Conservation (phyloP, 768 basidiomycete species). For the Lactarius sanguifluus region DNA sequence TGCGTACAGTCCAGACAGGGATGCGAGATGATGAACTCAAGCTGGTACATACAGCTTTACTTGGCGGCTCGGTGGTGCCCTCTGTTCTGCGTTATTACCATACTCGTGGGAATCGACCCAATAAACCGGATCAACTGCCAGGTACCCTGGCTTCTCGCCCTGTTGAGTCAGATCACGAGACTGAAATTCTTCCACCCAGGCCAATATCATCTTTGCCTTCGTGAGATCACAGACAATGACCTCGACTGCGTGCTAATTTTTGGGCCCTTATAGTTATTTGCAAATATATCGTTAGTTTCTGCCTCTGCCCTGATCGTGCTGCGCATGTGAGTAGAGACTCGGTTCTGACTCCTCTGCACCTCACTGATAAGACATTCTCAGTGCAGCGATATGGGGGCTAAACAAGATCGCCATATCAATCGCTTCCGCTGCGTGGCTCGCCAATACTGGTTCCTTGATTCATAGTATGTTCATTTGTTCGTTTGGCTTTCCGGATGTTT, state of each 20-base stretch:
- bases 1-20: neutral
- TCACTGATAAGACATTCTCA: neutral
- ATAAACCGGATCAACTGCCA: neutral
- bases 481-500: neutral
- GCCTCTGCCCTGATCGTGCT: slow-evolving; percentile 20
- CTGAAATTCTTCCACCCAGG: neutral
- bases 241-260: neutral
- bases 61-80: neutral
- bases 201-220: neutral
- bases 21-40: neutral
- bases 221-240: neutral
- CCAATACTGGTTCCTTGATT: neutral
- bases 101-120: neutral
- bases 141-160: neutral
- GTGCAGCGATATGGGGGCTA: slow-evolving; percentile 9
- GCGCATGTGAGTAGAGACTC: slow-evolving; percentile 16
- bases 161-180: neutral
- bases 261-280: neutral
- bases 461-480: slow-evolving; percentile 4
- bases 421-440: neutral
- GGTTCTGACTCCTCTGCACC: too few relatives aligned
- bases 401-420: slow-evolving; percentile 3
- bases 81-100: neutral
- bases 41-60: neutral
- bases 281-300: neutral